Percentiles rank a stretch among this genome's conserved stretches.
phyloP scores from a whole-genome alignment of 176 grass and related monocot species.

The Lolium perenne region DNA sequence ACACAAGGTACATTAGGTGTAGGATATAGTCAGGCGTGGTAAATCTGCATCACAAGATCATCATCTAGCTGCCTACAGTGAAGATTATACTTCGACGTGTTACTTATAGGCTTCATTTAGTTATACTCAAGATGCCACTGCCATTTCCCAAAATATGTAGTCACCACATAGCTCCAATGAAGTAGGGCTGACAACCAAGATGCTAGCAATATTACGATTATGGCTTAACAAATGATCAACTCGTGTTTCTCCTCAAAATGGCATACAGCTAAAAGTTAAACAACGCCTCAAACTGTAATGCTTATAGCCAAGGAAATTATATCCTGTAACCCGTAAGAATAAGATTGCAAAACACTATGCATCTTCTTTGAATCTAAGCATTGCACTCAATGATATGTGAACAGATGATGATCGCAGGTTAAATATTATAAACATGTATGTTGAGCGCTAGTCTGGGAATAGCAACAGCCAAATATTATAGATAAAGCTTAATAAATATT shows the following conservation, averaged over 20 bases:
- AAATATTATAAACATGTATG: constrained; percentile 1
- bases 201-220: not conserved
- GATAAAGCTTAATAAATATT: constrained; percentile 13
- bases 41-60: not conserved
- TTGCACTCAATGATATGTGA: not conserved
- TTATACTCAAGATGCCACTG: not conserved
- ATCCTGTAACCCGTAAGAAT: not conserved
- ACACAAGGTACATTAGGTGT: constrained; percentile 5
- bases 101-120: not conserved
- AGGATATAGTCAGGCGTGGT: not conserved
- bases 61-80: not conserved
- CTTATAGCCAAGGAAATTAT: not conserved
- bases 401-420: not conserved
- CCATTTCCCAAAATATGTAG: not conserved
- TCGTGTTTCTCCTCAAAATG: not conserved
- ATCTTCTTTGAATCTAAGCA: constrained; percentile 26
- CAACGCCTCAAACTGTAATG: not conserved
- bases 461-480: not conserved
- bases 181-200: not conserved
- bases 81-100: not conserved
- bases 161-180: constrained; percentile 4
- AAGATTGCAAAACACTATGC: not conserved
- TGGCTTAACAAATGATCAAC: not conserved
- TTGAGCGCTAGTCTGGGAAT: constrained; percentile 16
- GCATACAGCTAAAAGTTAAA: not conserved